Percentiles rank a stretch among this genome's conserved stretches.
Evolutionary conservation across 805 yeast species (phyloP).

Genomic region (Cyberlindnera mycetangii): DNA sequence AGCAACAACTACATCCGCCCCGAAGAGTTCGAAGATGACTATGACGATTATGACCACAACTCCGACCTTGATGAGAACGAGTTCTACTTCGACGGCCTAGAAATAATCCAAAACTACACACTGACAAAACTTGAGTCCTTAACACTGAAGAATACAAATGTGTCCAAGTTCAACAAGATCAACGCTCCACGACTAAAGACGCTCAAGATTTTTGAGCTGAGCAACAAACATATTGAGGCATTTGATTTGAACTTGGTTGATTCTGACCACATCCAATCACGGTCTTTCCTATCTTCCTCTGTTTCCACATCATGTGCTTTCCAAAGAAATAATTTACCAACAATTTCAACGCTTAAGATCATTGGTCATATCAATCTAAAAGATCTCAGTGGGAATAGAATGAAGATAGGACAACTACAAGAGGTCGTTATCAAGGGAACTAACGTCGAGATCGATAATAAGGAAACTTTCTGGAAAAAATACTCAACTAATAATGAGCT

Average conservation of each 20-base stretch:
- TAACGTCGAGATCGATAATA: slow-evolving; percentile 12
- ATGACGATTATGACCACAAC: slow-evolving; percentile 32
- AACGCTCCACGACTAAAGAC: slow-evolving; percentile 14
- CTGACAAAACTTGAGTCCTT: slow-evolving; percentile 15
- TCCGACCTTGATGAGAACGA: slow-evolving; percentile 34
- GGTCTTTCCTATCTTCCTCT: slow-evolving; percentile 11
- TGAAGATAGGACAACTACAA: slow-evolving; percentile 1
- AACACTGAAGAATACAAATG: slow-evolving; percentile 23
- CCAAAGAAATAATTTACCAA: slow-evolving; percentile 8
- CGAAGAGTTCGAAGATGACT: slow-evolving; percentile 21
- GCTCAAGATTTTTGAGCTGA: slow-evolving; percentile 22
- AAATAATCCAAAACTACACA: slow-evolving; percentile 21
- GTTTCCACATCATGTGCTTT: slow-evolving; percentile 14
- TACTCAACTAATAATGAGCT: slow-evolving; percentile 4
- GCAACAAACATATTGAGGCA: slow-evolving; percentile 25
- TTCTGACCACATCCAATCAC: slow-evolving; percentile 8
- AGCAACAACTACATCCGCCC: slow-evolving; percentile 22
- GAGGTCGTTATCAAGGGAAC: slow-evolving; percentile 11
- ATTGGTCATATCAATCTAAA: slow-evolving; percentile 15
- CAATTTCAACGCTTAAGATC: slow-evolving; percentile 6
- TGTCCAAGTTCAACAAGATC: slow-evolving; percentile 20
- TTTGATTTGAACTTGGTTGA: slow-evolving; percentile 22
- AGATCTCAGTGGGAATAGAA: slow-evolving; percentile 9
- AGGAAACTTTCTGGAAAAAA: slow-evolving; percentile 4
- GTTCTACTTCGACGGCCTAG: slow-evolving; percentile 35